These are phyloP conservation scores for Arthrobotrys sphaeroides DNA, from an alignment of 2,329 filamentous ascomycete species.

Conservation along the genomic window DNA sequence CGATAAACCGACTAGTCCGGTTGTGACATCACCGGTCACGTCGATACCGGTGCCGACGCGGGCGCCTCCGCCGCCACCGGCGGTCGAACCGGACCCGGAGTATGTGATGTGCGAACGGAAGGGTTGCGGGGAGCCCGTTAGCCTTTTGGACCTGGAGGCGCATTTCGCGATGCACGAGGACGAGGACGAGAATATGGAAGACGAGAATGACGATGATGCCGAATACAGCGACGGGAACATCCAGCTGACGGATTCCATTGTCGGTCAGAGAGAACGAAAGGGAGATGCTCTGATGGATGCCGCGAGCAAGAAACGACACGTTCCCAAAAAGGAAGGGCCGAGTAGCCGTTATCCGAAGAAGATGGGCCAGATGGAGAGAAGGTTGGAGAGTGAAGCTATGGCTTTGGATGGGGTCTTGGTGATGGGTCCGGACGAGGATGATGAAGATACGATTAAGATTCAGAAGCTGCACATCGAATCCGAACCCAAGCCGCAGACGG, in stretches of 20 bases:
- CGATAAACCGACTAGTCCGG: background rate
- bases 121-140: slow-evolving; percentile 44
- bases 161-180: slow-evolving; percentile 35
- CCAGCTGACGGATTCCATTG: background rate
- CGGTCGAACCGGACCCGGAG: background rate
- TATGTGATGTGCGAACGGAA: slow-evolving; percentile 46
- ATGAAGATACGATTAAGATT: slow-evolving; percentile 28
- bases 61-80: too few relatives aligned
- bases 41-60: too few relatives aligned
- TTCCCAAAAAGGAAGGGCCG: slow-evolving; percentile 33
- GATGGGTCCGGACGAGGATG: slow-evolving; percentile 24
- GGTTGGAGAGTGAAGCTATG: slow-evolving; percentile 31
- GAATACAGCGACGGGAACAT: background rate
- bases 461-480: background rate
- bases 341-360: slow-evolving; percentile 34
- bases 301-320: slow-evolving; percentile 38
- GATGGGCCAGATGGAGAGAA: slow-evolving; percentile 34
- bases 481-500: background rate
- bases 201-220: slow-evolving; percentile 8
- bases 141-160: slow-evolving; percentile 30
- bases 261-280: slow-evolving; percentile 17
- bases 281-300: slow-evolving; percentile 44
- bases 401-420: slow-evolving; percentile 8
- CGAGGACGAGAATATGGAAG: slow-evolving; percentile 14
- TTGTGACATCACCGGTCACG: background rate